A percentile compares a stretch with the other conserved stretches of the same genome.
phyloP scores from a whole-genome alignment of 2,329 filamentous ascomycete species.

The Tricladium varicosporioides region DNA sequence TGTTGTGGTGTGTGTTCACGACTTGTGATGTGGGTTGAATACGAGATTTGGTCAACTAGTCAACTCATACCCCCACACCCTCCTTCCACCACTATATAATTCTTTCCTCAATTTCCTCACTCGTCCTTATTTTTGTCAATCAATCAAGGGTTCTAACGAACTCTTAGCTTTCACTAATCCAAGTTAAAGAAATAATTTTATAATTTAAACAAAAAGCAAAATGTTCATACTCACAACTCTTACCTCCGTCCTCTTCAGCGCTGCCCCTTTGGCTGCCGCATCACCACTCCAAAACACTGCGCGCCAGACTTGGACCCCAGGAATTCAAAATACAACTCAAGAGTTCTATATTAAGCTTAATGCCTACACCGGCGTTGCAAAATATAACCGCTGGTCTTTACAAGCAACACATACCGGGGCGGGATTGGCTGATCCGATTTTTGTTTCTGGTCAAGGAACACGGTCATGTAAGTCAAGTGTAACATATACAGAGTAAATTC shows the following conservation, averaged over 20 bases:
- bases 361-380: background rate
- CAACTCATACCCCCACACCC: too few relatives aligned
- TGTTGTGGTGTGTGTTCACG: background rate
- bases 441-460: constrained; percentile 7
- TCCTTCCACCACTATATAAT: too few relatives aligned
- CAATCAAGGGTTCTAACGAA: too few relatives aligned
- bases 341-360: constrained; percentile 6
- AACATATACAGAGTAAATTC: too few relatives aligned
- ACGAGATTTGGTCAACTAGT: background rate
- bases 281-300: background rate
- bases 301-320: constrained; percentile 16
- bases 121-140: too few relatives aligned
- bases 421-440: constrained; percentile 24
- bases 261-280: background rate
- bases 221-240: background rate
- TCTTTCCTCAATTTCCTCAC: too few relatives aligned
- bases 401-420: constrained; percentile 27
- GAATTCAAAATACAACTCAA: constrained; percentile 26
- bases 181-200: background rate
- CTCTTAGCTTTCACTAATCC: background rate
- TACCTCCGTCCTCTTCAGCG: background rate
- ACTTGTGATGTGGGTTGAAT: background rate
- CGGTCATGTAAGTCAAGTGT: constrained; percentile 7
- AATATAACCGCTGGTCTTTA: constrained; percentile 5
- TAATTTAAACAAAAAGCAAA: background rate